Base-by-base conservation (phyloP, 768 basidiomycete genomes). In the Xerocomellus intermedius region DNA sequence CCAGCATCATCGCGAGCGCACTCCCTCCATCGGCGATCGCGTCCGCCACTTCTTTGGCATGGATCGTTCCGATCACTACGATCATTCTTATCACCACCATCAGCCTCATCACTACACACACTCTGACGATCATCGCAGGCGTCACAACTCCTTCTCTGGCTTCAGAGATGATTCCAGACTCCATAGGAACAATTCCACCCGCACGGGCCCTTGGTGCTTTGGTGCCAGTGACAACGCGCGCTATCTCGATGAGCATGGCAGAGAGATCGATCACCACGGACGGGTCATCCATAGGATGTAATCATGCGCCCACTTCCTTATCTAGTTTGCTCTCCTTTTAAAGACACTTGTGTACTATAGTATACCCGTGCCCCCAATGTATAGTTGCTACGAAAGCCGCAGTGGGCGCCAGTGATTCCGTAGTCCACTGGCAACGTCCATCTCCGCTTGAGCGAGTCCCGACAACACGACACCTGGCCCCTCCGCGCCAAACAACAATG, bases 391-490 rank as follows among this genome's bases (percentile, higher is more conserved):
- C 36, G 19, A 87, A 39, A 82, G 71, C 55, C 73, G 79, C 52
- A 85, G 81, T 0, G 85, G 88, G 24, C 77, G 72, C 89, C 89
- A 91, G 64, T 91, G 87, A 26, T 75, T 77, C 48, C 72, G 78
- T 57, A 90, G 65, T 44, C 61, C 67, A 52, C 71, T 79, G 13
- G 77, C 86, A 8, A 90, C 87, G 65, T 86, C 84, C 46, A 74
- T 75, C 68, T 90, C 89, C 7, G 75, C 81, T n/a, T 67, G 68
- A 17, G 74, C 69, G 22, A 82, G 57, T 36, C 70, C 71, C n/a
- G 63, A 61, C 44, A 55, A 7, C n/a, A 56, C 49, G 26, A 55
- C 61, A 19, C 19, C 48, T 38, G 28, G 36, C 48, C 57, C 36
- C n/a, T 33, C 54, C 5, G 74, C 62, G 5, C 81, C 81, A 55